Evolutionary conservation across 306 rosid genomes (phyloP), one percentile per base, ranked within the genome.

Genomic region (Castanea crenata): DNA sequence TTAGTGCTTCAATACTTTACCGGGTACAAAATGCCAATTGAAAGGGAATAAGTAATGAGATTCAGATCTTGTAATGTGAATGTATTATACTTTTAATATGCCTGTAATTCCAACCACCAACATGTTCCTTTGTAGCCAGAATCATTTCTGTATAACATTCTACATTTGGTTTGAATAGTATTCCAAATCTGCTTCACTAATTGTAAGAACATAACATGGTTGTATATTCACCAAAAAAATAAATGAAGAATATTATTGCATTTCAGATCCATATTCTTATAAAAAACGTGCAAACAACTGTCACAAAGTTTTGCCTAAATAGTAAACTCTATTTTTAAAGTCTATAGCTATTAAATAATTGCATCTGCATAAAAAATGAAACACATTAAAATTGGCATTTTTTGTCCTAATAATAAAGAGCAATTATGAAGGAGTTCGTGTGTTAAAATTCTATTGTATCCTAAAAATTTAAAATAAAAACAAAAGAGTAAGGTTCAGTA

Each of bases 41-140:
- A 35, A 3, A 31, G 73, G 52, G 73, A 64, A 76, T 75, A 75
- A 20, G n/a, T 41, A 61, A 35, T 41, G 69, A 55, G 81, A 78
- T 56, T 69, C 20, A 55, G 81, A 78, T 56, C 76, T 31, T 51
- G 57, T 23, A 61, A 14, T 25, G 54, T 49, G 54, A 49, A 49
- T 49, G 15, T 12, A n/a, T n/a, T 59, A 3, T n/a, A 59, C 16
- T 59, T 29, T 63, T 15, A 63, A 13, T 15, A 5, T 34, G 16
- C 69, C 34, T 5, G 8, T 29, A 29, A 14, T 59, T 59, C 31
- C 65, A 59, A 21, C 9, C 9, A 21, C 14, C 4, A 27, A 2
- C 19, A 62, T 63, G 31, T 63, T 34, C 16, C 5, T 12, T 12
- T 12, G 54, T 3, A 49, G 16, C 54, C 16, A 49, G 54, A 49